Evolutionary conservation across 768 basidiomycete genomes (phyloP), one percentile per base, ranked within the genome.

Genomic region (Kwoniella dendrophila): DNA sequence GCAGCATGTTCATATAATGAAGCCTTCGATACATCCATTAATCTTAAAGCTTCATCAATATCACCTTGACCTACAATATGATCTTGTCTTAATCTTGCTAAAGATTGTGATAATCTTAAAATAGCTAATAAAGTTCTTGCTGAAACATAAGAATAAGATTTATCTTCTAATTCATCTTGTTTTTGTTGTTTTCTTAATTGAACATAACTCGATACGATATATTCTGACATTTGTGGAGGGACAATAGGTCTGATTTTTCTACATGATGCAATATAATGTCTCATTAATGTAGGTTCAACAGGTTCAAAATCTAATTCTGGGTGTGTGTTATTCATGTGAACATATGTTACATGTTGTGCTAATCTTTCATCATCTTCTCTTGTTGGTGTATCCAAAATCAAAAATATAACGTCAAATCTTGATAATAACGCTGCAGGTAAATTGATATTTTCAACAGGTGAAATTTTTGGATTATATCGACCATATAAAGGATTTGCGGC

Each of bases 371-470:
- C 96, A 68, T 93, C 92, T 73, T 98, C 96, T 63, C 93, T 83
- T 6, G 87, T 86, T 1, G 96, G 94, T 70, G 94, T 97, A 81
- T 99, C 96, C 49, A 99, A 85, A 63, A 98, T 94, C 74, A 99
- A 84, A 84, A 98, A 98, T 63, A 98, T 81, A 59, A 98, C 83
- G 77, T 99, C 96, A 79, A 99, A 99, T 79, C 96, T 87, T 24
- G 95, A 98, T 48, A 99, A 81, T 27, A 99, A 83, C 0, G 96
- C 96, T 1, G 96, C 96, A 26, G 96, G 96, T 40, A 99, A 84
- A 78, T 99, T 99, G 84, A 99, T 97, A 78, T 99, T 99, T 75
- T 99, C 96, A 0, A 96, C 93, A 0, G 96, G 96, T 3, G 96
- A 97, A 16, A 97, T 85, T 79, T 95, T 97, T 8, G 93, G 87